Evolutionary conservation across 164 flowering plant species (phyloP), one percentile per base, ranked within the genome.

Genomic region (Tetrastigma voinierianum): DNA sequence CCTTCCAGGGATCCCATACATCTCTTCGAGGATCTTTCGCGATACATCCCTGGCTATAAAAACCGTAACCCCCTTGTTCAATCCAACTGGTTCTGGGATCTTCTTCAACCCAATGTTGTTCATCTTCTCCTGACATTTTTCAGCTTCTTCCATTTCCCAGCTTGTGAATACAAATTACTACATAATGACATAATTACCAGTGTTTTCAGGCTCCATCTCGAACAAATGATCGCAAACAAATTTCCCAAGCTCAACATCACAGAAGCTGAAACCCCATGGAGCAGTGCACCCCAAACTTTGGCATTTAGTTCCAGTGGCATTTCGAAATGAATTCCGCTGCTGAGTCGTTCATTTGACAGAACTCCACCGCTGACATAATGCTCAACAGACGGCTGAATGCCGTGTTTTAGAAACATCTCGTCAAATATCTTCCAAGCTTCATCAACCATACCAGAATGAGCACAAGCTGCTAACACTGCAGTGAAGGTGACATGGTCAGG

Each of bases 331-430:
- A 84, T 3, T 86, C 76, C 3, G 60, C 68, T 11, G 93, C 97
- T 77, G 61, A 59, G 87, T 84, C 82, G 66, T 84, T 49, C 89
- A 91, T 95, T 47, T 89, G 85, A 70, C 86, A 91, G 76, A 66
- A 77, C 92, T 52, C 80, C 90, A 84, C 93, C 79, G 78, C 98
- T 91, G 66, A 97, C 93, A 85, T 87, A 86, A 61, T 91, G 97
- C 80, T 91, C 92, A 5, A 72, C 68, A 25, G 67, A 61, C 14
- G 98, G 95, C 25, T 70, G 63, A 62, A 91, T 75, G 19, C 87
- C 82, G 66, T 82, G 83, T 24, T 69, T 58, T 3, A 74, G 59
- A 25, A 66, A 32, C 89, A 94, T 80, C 32, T 74, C 2, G 56
- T 86, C 54, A 57, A 94, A 86, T 62, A 90, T 80, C 59, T 70